A percentile compares a stretch with the other conserved stretches of the same genome.
Conservation (phyloP, 257 asterid species). For the Hygrophila difformis region DNA sequence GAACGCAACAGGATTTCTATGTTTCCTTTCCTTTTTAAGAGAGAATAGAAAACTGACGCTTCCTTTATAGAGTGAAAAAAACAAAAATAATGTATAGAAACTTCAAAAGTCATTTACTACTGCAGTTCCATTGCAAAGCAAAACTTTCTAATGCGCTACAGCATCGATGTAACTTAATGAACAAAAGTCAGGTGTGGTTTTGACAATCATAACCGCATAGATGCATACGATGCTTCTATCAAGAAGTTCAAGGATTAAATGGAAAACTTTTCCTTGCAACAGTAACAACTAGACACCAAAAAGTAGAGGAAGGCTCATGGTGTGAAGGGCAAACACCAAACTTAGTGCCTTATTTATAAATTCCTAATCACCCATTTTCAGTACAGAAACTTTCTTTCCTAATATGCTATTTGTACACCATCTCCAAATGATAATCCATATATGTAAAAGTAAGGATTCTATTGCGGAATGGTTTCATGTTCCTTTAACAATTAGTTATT, state of each 20-base stretch:
- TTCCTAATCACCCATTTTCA: conserved; percentile 4
- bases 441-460: conserved; percentile 18
- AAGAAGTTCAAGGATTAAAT: conserved; percentile 22
- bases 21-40: background rate
- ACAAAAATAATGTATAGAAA: conserved; percentile 8
- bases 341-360: conserved; percentile 4
- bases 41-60: background rate
- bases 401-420: conserved; percentile 11
- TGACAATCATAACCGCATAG: conserved; percentile 9
- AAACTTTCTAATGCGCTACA: conserved; percentile 4
- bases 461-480: conserved; percentile 23
- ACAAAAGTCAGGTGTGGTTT: conserved; percentile 15
- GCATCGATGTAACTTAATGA: background rate
- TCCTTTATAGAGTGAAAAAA: conserved; percentile 6
- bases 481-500: conserved; percentile 15
- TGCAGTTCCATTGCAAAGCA: background rate
- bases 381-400: conserved; percentile 9
- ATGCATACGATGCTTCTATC: conserved; percentile 14
- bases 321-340: conserved; percentile 41
- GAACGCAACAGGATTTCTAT: background rate
- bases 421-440: conserved; percentile 15
- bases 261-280: conserved; percentile 19
- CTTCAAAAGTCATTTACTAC: conserved; percentile 9
- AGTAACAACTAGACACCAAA: conserved; percentile 22
- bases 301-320: conserved; percentile 31